phyloP scores from a whole-genome alignment of 1,284 basidiomycete genomes.

The Cystobasidium slooffiae region DNA sequence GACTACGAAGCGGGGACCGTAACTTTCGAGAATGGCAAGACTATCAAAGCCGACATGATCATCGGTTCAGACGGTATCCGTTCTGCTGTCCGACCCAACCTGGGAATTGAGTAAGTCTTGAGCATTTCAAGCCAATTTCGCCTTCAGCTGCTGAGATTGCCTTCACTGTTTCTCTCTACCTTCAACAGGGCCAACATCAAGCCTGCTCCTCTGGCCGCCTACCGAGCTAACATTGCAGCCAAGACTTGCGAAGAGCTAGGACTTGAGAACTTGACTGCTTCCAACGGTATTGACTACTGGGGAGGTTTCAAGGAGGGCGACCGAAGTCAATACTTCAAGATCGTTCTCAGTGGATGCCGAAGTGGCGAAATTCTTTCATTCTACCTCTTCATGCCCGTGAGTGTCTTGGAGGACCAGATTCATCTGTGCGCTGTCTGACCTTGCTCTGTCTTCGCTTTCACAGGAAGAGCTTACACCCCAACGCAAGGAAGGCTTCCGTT shows the following conservation, averaged over 20 bases:
- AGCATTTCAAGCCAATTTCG: not conserved
- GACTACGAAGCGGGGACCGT: constrained; percentile 54
- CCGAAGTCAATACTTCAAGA: constrained; percentile 57
- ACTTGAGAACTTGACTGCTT: constrained; percentile 55
- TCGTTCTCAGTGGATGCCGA: constrained; percentile 58
- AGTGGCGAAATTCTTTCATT: constrained; percentile 57
- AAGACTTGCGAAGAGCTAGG: constrained; percentile 55
- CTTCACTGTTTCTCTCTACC: constrained; percentile 7
- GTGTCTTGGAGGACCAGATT: not conserved
- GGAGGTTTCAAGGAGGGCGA: constrained; percentile 53
- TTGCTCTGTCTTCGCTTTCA: constrained; percentile 17
- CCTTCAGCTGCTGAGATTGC: not conserved
- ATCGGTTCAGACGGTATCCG: constrained; percentile 58
- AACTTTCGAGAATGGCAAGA: constrained; percentile 56
- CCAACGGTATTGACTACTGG: constrained; percentile 58
- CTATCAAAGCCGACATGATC: constrained; percentile 55
- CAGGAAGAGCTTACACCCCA: constrained; percentile 56
- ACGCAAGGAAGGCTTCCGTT: constrained; percentile 58
- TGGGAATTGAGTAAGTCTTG: constrained; percentile 49
- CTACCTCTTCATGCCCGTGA: constrained; percentile 56
- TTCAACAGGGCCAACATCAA: constrained; percentile 51
- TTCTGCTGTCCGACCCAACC: constrained; percentile 52
- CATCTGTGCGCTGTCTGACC: not conserved
- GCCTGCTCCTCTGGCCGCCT: constrained; percentile 57
- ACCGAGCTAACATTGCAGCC: constrained; percentile 57